Conservation (phyloP, 345 rosid species). For the Crucihimalaya himalaica region DNA sequence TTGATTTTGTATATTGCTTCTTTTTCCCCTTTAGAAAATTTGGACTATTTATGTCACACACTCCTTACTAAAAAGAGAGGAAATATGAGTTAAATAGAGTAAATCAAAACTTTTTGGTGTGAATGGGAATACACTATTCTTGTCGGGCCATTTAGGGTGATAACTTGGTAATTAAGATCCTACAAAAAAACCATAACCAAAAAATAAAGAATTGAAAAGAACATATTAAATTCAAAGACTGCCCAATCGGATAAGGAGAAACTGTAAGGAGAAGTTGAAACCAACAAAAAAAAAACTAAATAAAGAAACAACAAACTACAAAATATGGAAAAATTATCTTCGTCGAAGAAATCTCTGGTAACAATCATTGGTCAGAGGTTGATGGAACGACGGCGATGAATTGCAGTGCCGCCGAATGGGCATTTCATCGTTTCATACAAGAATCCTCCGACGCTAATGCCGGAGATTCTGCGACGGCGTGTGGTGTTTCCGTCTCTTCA, state of each 20-base stretch:
- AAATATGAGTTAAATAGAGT: not conserved
- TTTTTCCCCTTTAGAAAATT: no score
- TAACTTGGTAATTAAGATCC: conserved; percentile 16
- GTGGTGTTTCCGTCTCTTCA: conserved; percentile 17
- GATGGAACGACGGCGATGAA: conserved; percentile 39
- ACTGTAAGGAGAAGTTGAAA: conserved; percentile 7
- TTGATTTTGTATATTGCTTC: no score
- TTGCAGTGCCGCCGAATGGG: conserved; percentile 84
- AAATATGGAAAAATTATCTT: conserved; percentile 59
- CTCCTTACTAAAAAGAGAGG: not conserved
- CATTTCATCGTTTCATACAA: conserved; percentile 63
- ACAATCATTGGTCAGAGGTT: conserved; percentile 51
- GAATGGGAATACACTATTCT: conserved; percentile 5
- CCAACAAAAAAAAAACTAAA: not conserved
- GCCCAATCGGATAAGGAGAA: conserved; percentile 40
- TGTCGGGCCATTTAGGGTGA: not conserved
- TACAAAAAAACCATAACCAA: not conserved
- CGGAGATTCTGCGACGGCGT: conserved; percentile 46
- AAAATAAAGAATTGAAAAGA: not conserved
- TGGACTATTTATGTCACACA: not conserved
- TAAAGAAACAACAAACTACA: conserved; percentile 1
- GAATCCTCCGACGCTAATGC: conserved; percentile 41
- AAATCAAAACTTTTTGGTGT: not conserved
- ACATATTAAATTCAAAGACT: conserved; percentile 9
- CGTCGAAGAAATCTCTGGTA: conserved; percentile 65